Evolutionary conservation across 2,329 filamentous ascomycete genomes (phyloP).

Genomic region (Fusarium ambrosium): DNA sequence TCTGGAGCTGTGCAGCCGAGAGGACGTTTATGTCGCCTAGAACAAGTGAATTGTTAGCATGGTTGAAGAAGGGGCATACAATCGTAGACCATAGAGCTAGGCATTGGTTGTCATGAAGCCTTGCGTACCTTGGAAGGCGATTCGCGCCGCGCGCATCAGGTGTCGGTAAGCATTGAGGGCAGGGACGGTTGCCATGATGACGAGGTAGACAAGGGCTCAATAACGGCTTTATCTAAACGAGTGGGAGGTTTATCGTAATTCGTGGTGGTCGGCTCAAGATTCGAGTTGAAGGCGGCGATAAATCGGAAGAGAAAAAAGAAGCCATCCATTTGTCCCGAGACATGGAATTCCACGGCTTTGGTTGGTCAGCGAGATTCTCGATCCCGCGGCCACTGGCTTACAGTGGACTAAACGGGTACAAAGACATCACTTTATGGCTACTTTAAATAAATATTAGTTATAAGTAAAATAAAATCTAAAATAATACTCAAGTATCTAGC

Average conservation of each 20-base stretch:
- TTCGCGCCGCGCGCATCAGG: constrained; percentile 81
- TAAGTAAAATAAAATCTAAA: no score
- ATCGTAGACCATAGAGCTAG: no score
- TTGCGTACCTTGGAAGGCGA: constrained; percentile 83
- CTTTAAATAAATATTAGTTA: no score
- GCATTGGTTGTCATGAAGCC: background rate
- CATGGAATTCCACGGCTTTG: background rate
- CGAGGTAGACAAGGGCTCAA: background rate
- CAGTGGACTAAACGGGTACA: background rate
- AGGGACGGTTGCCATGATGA: constrained; percentile 58
- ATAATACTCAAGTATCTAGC: no score
- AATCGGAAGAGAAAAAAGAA: constrained; percentile 32
- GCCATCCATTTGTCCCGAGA: background rate
- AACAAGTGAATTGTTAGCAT: constrained; percentile 5
- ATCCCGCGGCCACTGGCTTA: background rate
- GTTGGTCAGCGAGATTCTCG: constrained; percentile 1
- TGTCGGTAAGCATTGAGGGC: constrained; percentile 84
- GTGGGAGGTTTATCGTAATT: background rate
- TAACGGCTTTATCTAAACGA: no score
- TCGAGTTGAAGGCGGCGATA: constrained; percentile 14
- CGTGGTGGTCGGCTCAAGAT: background rate
- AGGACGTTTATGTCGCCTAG: constrained; percentile 80
- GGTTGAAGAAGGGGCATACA: no score
- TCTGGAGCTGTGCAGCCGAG: constrained; percentile 77
- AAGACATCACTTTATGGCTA: no score